These are phyloP conservation scores for Neonectria hederae DNA, from an alignment of 2,329 filamentous ascomycete species.

Conservation along the genomic window DNA sequence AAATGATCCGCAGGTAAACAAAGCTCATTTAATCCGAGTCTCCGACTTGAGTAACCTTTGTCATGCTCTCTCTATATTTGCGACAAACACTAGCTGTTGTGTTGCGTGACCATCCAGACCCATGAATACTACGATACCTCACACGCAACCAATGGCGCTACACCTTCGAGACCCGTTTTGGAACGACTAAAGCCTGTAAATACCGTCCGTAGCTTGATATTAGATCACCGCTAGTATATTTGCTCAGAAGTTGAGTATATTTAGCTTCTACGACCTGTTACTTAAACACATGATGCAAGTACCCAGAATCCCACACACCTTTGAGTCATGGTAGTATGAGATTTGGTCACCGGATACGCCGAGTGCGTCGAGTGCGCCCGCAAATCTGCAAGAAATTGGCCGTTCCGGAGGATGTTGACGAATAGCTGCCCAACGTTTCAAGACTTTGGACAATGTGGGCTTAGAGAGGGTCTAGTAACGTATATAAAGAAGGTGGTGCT, in stretches of 20 bases:
- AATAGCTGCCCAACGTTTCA: neutral
- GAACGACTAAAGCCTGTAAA: neutral
- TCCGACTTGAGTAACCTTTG: neutral
- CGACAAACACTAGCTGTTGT: neutral
- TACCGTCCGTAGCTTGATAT: too few species aligned
- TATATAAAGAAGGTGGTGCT: neutral
- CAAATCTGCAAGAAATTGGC: constrained; percentile 4
- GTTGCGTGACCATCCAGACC: neutral
- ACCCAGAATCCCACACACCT: neutral
- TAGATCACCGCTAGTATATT: too few species aligned
- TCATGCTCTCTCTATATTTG: neutral
- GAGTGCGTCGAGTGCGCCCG: constrained; percentile 8
- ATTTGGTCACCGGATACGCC: neutral
- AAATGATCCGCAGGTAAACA: neutral
- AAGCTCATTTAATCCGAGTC: neutral
- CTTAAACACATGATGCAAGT: too few species aligned
- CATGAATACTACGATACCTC: neutral
- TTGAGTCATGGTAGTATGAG: too few species aligned
- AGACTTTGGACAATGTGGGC: neutral
- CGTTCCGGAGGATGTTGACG: neutral
- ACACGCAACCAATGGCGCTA: too few species aligned
- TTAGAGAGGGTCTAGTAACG: neutral
- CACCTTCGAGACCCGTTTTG: too few species aligned
- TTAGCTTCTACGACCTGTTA: too few species aligned
- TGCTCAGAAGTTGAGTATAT: too few species aligned